phyloP scores from a whole-genome alignment of 1,139 yeast genomes.

The Pichia inconspicua region DNA sequence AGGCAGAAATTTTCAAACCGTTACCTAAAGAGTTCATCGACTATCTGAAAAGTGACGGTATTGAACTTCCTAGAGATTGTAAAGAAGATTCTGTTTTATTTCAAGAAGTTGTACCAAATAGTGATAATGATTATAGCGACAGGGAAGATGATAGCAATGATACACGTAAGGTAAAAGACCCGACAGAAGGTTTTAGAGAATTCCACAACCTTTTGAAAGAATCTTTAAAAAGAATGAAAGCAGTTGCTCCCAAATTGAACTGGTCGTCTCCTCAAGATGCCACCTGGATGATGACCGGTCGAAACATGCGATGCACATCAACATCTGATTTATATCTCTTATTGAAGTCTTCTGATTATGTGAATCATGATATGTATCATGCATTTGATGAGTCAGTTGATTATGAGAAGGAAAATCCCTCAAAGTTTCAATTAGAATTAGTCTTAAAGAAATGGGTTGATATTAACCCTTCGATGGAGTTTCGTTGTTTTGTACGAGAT shows the following conservation, averaged over 20 bases:
- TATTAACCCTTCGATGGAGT: constrained; percentile 84
- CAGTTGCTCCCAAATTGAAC: constrained; percentile 80
- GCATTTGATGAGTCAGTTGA: constrained; percentile 43
- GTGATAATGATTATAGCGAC: constrained; percentile 63
- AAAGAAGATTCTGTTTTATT: constrained; percentile 30
- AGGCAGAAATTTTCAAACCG: constrained; percentile 52
- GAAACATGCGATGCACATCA: constrained; percentile 60
- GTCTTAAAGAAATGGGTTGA: constrained; percentile 74
- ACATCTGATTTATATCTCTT: constrained; percentile 72
- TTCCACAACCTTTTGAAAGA: constrained; percentile 47
- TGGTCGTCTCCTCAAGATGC: constrained; percentile 98
- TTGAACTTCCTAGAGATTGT: constrained; percentile 48
- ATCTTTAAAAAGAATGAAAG: constrained; percentile 41
- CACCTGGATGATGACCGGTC: constrained; percentile 79
- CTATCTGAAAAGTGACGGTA: constrained; percentile 72
- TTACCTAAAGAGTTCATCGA: constrained; percentile 60
- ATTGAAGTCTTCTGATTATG: constrained; percentile 79
- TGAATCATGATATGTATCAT: constrained; percentile 72
- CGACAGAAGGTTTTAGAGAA: constrained; percentile 45
- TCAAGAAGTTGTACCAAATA: constrained; percentile 34
- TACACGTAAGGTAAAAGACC: constrained; percentile 26
- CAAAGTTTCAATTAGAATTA: constrained; percentile 42
- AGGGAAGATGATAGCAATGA: constrained; percentile 41
- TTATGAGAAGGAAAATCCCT: constrained; percentile 19
- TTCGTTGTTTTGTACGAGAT: constrained; percentile 70